phyloP scores from a whole-genome alignment of 345 rosid genomes.

The Syzygium aromaticum region DNA sequence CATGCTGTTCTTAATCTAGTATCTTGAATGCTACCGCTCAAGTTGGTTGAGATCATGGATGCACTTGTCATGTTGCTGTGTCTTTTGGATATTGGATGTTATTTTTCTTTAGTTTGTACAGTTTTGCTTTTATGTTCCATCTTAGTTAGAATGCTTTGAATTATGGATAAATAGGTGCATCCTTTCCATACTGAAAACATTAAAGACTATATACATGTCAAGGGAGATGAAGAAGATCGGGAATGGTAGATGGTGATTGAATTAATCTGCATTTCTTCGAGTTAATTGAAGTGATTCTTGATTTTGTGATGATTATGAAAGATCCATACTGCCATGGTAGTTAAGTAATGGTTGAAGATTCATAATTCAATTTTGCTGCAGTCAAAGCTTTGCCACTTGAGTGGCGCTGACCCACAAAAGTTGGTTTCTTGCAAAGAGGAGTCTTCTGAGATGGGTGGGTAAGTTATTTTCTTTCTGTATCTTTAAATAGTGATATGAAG shows the following conservation, averaged over 20 bases:
- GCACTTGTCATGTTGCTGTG: not conserved
- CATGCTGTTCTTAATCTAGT: not conserved
- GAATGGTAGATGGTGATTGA: not conserved
- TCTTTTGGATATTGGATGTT: not conserved
- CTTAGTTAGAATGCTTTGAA: not conserved
- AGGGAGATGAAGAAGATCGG: not conserved
- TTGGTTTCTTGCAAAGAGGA: constrained; percentile 64
- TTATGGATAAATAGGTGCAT: not conserved
- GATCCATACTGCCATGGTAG: not conserved
- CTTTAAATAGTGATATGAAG: not conserved
- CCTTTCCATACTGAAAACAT: not conserved
- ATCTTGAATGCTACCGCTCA: not conserved
- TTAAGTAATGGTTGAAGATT: not conserved
- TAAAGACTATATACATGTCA: not conserved
- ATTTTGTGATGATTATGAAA: not conserved
- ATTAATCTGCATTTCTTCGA: not conserved
- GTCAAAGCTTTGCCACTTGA: constrained; percentile 77
- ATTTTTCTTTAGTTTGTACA: not conserved
- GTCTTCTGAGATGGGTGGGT: constrained; percentile 92
- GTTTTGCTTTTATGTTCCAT: not conserved
- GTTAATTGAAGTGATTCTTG: not conserved
- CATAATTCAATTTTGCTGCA: constrained; percentile 22
- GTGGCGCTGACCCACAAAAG: constrained; percentile 44
- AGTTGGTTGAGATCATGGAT: not conserved
- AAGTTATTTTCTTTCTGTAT: constrained; percentile 18